Evolutionary conservation across 2,329 filamentous ascomycete genomes (phyloP).

Genomic region (Chrysoporthe deuterocubensis): DNA sequence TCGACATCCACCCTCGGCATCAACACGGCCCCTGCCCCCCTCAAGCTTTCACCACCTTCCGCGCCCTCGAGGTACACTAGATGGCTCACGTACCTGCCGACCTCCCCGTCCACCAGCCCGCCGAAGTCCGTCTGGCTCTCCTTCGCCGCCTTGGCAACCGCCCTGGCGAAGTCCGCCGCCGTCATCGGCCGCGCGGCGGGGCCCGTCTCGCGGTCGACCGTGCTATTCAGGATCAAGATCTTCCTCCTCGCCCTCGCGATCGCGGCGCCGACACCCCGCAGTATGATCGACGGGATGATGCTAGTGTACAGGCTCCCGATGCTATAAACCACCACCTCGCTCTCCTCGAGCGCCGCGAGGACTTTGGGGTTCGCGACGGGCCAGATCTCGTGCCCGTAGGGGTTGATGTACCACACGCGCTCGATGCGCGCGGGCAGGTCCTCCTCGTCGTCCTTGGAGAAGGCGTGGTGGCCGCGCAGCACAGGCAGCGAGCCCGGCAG

Average conservation of each 20-base stretch:
- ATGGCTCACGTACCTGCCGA: slow-evolving; percentile 77
- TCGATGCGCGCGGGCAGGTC: slow-evolving; percentile 79
- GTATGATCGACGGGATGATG: slow-evolving; percentile 79
- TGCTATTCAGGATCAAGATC: slow-evolving; percentile 84
- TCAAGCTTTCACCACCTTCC: not conserved
- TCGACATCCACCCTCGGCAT: slow-evolving; percentile 73
- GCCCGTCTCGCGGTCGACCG: slow-evolving; percentile 83
- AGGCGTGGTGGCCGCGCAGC: slow-evolving; percentile 77
- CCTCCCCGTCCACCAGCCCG: slow-evolving; percentile 39
- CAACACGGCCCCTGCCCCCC: slow-evolving; percentile 45
- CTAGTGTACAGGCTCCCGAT: slow-evolving; percentile 95
- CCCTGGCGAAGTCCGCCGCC: slow-evolving; percentile 79
- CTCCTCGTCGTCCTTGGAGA: slow-evolving; percentile 76
- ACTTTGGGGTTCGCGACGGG: slow-evolving; percentile 83
- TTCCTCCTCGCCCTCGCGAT: slow-evolving; percentile 63
- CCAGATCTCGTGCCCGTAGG: slow-evolving; percentile 94
- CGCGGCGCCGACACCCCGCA: slow-evolving; percentile 73
- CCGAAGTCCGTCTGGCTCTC: slow-evolving; percentile 61
- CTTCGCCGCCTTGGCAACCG: slow-evolving; percentile 75
- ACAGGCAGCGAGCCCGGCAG: slow-evolving; percentile 80
- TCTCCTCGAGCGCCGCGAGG: slow-evolving; percentile 65
- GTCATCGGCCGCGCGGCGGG: slow-evolving; percentile 67
- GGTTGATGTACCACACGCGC: slow-evolving; percentile 96
- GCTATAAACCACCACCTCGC: slow-evolving; percentile 80
- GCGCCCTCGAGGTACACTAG: slow-evolving; percentile 75